Evolutionary conservation across 139 green algal species (phyloP).

Genomic region (Parachlorella kessleri): DNA sequence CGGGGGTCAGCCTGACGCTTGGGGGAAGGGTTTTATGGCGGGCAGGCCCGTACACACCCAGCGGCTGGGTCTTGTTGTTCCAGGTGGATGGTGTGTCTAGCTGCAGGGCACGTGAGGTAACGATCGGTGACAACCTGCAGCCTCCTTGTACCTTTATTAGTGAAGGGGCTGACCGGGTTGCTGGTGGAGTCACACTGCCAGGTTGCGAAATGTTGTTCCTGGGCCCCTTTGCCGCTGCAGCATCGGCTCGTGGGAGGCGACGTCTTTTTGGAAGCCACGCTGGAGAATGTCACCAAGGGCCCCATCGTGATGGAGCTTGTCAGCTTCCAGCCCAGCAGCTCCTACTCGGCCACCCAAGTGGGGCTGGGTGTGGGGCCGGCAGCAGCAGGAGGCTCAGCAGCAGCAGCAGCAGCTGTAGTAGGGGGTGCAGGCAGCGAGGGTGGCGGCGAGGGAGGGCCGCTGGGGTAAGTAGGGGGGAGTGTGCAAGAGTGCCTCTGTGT

Average conservation of each 20-base stretch:
- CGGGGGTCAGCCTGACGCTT: too few relatives aligned
- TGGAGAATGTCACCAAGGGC: slow-evolving; percentile 73
- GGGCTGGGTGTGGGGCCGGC: neutral
- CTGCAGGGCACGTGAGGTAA: too few relatives aligned
- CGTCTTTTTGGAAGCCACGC: slow-evolving; percentile 68
- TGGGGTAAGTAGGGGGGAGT: neutral
- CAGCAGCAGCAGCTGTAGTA: neutral
- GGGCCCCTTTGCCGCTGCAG: neutral
- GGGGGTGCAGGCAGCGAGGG: neutral
- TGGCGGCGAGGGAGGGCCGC: neutral
- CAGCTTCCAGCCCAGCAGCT: slow-evolving; percentile 51
- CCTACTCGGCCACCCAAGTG: slow-evolving; percentile 12
- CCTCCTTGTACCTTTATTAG: too few relatives aligned
- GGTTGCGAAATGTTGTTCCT: neutral
- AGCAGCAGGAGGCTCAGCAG: neutral
- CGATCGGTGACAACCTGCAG: too few relatives aligned
- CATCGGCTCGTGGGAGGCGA: slow-evolving; percentile 26
- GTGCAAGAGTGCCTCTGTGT: neutral
- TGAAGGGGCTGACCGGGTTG: too few relatives aligned
- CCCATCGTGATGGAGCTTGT: slow-evolving; percentile 71
- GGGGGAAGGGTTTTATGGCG: too few relatives aligned
- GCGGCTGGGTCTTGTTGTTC: too few relatives aligned
- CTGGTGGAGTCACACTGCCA: neutral
- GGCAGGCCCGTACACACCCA: too few relatives aligned
- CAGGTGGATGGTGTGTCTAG: too few relatives aligned